Evolutionary conservation across 441 rosid species (phyloP).

Genomic region (Pelargonium fulgidum): DNA sequence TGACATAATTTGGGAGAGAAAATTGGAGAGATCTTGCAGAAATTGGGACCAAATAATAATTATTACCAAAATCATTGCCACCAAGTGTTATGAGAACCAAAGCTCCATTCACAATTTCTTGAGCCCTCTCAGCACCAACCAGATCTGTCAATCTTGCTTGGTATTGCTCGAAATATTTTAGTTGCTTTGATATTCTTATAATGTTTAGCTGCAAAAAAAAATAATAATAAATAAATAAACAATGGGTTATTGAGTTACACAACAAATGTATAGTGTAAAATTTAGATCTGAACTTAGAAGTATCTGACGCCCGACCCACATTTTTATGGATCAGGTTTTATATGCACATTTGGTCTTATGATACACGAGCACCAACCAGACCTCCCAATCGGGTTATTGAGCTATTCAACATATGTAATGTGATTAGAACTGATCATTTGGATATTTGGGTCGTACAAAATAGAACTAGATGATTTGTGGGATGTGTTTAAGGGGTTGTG

Average conservation of each 20-base stretch:
- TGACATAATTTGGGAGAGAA: not conserved
- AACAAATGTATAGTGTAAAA: too few species aligned
- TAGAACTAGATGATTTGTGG: too few species aligned
- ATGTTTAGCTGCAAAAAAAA: not conserved
- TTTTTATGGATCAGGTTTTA: not conserved
- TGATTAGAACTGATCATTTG: too few species aligned
- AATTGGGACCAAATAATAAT: not conserved
- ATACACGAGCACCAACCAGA: too few species aligned
- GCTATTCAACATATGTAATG: too few species aligned
- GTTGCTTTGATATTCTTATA: not conserved
- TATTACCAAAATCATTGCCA: not conserved
- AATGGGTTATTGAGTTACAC: too few species aligned
- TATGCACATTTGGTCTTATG: not conserved
- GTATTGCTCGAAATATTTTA: not conserved
- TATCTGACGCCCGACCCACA: too few species aligned
- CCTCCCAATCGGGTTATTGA: too few species aligned
- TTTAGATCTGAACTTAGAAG: too few species aligned
- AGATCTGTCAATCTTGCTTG: not conserved
- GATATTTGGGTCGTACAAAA: too few species aligned
- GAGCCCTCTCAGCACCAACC: not conserved
- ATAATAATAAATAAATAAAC: too few species aligned
- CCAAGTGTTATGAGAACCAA: not conserved
- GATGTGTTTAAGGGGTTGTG: too few species aligned
- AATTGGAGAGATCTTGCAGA: not conserved
- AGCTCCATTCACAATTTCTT: not conserved